Base-by-base conservation (phyloP, 148 eudicot species). In the Rhododendron ovatum region DNA sequence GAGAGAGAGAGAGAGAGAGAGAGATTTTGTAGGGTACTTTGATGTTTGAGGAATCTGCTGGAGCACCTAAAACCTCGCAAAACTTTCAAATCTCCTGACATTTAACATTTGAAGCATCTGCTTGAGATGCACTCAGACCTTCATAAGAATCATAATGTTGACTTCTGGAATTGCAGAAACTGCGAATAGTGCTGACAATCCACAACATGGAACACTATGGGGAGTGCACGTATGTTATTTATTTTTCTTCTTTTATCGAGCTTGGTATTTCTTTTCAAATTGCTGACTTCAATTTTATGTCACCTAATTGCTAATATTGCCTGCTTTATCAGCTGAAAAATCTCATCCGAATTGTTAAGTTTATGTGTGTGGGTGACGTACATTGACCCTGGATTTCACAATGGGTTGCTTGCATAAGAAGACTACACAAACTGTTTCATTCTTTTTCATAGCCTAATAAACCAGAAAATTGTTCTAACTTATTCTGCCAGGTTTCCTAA, bases 161-260 rank as follows among this genome's bases (percentile, higher is more conserved):
- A 78, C 85, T 39, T 88, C 83, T 87, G 57, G 61, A 50, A 78
- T 88, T 84, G 86, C 89, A 95, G 98, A 95, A 91, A 87, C 97
- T 94, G 80, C 91, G 98, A 89, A 87, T 95, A 81, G 96, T 94
- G 84, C 90, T 95, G 93, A 95, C 98, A 24, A 95, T 95, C 88
- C 98, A 95, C 91, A 95, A 95, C 88, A 92, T 95, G 97, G 98
- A 95, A 91, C 95, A 95, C 88, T 93, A 95, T 71, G 98, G 98
- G 87, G 98, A 95, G 71, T 93, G 98, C 89, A 92, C 97, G 98
- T 95, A 89, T 81, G 84, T 84, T 76, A 37, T 63, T 78, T 69
- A 28, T 69, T 63, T 73, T 50, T 45, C n/a, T 37, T 63, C 2
- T 12, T 80, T 37, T 14, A 2, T 65, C 43, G 28, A 78, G 65